Percentiles rank a stretch among this genome's conserved stretches.
phyloP scores from a whole-genome alignment of 352 stramenopile species.

The Globisporangium spiculum region DNA sequence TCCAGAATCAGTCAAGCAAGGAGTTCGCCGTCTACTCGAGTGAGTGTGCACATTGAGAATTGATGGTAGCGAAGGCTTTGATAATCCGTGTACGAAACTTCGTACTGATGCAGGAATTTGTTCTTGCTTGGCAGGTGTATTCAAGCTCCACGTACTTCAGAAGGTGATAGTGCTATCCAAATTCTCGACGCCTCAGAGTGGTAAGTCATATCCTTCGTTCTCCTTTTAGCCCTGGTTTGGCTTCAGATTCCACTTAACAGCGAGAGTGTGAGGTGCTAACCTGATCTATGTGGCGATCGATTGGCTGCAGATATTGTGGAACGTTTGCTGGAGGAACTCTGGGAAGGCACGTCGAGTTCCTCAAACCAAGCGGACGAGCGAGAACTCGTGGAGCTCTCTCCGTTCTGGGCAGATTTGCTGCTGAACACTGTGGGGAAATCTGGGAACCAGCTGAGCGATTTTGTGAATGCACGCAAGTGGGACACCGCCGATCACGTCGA shows the following conservation, averaged over 20 bases:
- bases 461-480: conserved; percentile 19
- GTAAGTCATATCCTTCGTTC: neutral
- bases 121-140: conserved; percentile 16
- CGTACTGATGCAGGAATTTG: neutral
- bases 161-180: conserved; percentile 35
- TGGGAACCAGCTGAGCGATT: conserved; percentile 17
- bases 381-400: conserved; percentile 33
- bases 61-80: too few species aligned
- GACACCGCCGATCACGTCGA: conserved; percentile 25
- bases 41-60: neutral
- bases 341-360: conserved; percentile 14
- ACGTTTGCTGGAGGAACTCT: conserved; percentile 31
- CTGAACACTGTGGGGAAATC: neutral
- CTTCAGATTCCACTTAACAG: neutral
- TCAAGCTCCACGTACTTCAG: conserved; percentile 33
- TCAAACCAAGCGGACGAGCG: conserved; percentile 2
- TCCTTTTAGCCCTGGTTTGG: neutral
- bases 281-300: neutral
- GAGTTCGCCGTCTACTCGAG: conserved; percentile 21
- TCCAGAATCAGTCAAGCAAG: neutral
- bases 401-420: conserved; percentile 17
- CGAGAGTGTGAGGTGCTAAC: neutral
- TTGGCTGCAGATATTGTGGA: conserved; percentile 30
- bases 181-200: conserved; percentile 16
- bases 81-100: too few species aligned